Base-by-base conservation (phyloP, 768 basidiomycete species). In the Hygrophorus pudorinus region DNA sequence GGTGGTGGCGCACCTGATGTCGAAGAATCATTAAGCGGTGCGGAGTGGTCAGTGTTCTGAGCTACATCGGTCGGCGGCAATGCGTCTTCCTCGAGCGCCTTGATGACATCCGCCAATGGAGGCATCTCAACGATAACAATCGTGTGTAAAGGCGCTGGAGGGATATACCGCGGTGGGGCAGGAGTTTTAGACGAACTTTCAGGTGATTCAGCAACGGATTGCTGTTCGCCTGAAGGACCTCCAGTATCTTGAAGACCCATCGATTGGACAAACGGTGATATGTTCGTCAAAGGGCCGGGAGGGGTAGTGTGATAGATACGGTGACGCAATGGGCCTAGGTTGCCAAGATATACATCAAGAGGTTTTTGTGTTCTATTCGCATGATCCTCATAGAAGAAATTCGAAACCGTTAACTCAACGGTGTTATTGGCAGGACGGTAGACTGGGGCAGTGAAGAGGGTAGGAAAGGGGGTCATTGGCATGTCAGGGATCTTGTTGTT, bases 381-480 rank as follows among this genome's bases (percentile, higher is more conserved):
- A 18, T 78, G 78, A 52, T 90, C 75, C 42, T 81, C 73, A 54
- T 84, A 88, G 59, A 86, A 90, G 65, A 91, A 92, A 59, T 91
- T 85, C 42, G 88, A 85, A 10, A 92, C 81, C 0, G 84, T 84
- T 48, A 96, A 61, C 55, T 92, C 86, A 47, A 96, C 69, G 0
- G 79, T 78, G 61, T 91, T 82, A 48, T 74, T 75, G 32, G 72
- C 63, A 17, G 78, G 78, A 29, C 81, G 76, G 59, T 87, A 88
- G 35, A 71, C 67, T 2, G 91, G 92, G 5, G 84, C 71, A 7
- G 81, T 83, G 58, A 90, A 85, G 12, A 93, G 64, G 4, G 85
- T 87, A 0, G 92, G 92, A 63, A 92, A 87, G 1, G 92, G 90
- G 0, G 91, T 91, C 51, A 96, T 85, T 17, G 87, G 80, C 54